Percentiles rank a stretch among this genome's conserved stretches.
Conservation (phyloP, 2,329 filamentous ascomycete species). For the Fusarium circinatum region DNA sequence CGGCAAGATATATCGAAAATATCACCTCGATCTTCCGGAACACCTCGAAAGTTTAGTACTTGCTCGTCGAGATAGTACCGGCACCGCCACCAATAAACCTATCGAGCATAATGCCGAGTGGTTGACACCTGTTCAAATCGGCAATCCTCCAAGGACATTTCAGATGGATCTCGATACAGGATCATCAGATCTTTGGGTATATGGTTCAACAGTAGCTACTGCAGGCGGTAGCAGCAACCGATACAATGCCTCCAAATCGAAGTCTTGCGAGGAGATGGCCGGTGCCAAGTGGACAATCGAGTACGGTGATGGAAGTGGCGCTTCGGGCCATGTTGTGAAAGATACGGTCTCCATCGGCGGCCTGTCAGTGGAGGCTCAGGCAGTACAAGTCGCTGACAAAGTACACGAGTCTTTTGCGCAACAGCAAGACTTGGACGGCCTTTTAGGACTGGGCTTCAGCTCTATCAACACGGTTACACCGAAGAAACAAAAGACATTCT, state of each 20-base stretch:
- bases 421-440: constrained; percentile 53
- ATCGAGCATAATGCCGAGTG: constrained; percentile 50
- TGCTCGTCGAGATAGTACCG: constrained; percentile 40
- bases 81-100: constrained; percentile 45
- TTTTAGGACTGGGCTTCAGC: constrained; percentile 57
- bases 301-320: constrained; percentile 58
- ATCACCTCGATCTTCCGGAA: constrained; percentile 46
- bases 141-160: constrained; percentile 55
- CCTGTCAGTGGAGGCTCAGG: constrained; percentile 53
- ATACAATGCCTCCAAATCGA: constrained; percentile 53
- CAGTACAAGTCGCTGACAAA: constrained; percentile 55
- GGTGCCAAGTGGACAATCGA: constrained; percentile 55
- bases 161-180: constrained; percentile 59
- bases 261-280: constrained; percentile 49
- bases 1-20: constrained; percentile 51
- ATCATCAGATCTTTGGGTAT: constrained; percentile 60
- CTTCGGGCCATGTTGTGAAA: constrained; percentile 55
- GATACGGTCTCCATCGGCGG: constrained; percentile 57
- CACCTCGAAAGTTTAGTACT: constrained; percentile 34
- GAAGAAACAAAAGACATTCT: constrained; percentile 55
- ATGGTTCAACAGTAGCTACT: constrained; percentile 56
- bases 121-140: constrained; percentile 54
- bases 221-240: constrained; percentile 51
- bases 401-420: constrained; percentile 54
- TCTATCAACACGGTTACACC: constrained; percentile 56